phyloP scores from a whole-genome alignment of 2,329 filamentous ascomycete genomes.

The Atkinsonella texensis region DNA sequence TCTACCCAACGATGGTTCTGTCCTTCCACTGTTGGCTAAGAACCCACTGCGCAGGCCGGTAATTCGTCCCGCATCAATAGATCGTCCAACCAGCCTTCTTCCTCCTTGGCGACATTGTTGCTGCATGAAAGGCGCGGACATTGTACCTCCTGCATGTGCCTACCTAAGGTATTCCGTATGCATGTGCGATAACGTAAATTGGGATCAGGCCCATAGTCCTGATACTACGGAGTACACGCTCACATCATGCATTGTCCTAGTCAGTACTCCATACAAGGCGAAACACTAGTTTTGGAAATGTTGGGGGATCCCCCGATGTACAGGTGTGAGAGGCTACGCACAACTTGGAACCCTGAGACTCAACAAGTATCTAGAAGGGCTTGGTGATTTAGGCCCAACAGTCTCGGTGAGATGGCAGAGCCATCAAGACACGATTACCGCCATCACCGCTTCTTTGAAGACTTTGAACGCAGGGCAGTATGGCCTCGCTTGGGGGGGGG shows the following conservation, averaged over 20 bases:
- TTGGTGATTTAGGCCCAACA: not conserved
- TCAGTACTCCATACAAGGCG: not conserved
- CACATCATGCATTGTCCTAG: not conserved
- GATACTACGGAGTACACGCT: too few species aligned
- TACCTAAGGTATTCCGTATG: not conserved
- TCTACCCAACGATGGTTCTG: not conserved
- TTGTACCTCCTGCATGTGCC: too few species aligned
- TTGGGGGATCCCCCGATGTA: too few species aligned
- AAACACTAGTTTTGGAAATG: too few species aligned
- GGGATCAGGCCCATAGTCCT: not conserved
- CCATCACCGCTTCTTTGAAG: too few species aligned
- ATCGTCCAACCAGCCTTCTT: slow-evolving; percentile 2
- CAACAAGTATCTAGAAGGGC: not conserved
- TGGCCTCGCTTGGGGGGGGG: too few species aligned
- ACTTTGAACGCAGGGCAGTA: too few species aligned
- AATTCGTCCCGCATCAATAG: slow-evolving; percentile 2
- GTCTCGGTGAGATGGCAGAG: not conserved
- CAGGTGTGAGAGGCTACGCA: too few species aligned
- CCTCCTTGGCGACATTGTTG: not conserved
- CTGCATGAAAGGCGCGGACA: not conserved
- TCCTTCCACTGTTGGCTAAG: not conserved
- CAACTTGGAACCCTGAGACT: too few species aligned
- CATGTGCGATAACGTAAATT: not conserved
- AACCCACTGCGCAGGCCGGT: slow-evolving; percentile 1
- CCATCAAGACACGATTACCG: not conserved